Evolutionary conservation across 805 yeast species (phyloP), one percentile per base, ranked within the genome.

Genomic region (Suhomyces faveliae): DNA sequence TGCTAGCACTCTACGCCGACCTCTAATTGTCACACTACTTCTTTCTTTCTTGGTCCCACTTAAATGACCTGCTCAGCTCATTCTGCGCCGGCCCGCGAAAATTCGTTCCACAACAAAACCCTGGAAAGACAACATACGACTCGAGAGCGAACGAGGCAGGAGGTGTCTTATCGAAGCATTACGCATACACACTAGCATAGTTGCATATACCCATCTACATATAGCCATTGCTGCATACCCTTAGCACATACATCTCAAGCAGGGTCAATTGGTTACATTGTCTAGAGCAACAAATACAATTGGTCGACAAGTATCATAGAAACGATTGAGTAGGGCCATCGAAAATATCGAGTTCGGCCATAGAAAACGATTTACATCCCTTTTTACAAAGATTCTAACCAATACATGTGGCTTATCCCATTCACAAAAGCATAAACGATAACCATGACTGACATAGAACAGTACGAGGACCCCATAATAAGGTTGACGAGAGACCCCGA

Each of bases 401-500:
- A n/a, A n/a, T 24, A 24, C 6, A 24, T 24, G 27, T 24, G 27
- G 27, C 27, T 24, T 10, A 10, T 7, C 10, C 10, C n/a, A n/a
- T n/a, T n/a, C n/a, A n/a, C n/a, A n/a, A 35, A 10, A 35, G 39
- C 39, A 35, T 35, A 13, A 35, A 17, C 21, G 13, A 12, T 10
- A 12, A 12, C 27, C 20, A 54, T 56, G 56, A 54, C 60, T 20
- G 67, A 60, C 35, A 20, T 64, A 43, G 52, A 55, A 37, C 44
- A 60, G n/a, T 78, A 71, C 54, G 63, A 65, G 10, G 85, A 80
- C 58, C 81, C 81, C 6, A 64, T 80, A 35, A 61, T 80, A 46
- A 56, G 61, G 13, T 63, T 80, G 23, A 69, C 78, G 10, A 74
- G 73, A 50, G 82, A 79, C 58, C 79, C 81, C 1, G 64, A 74